Evolutionary conservation across 129 eudicot genomes (phyloP), one percentile per base, ranked within the genome.

Genomic region (Centrapalus pauciflorus): DNA sequence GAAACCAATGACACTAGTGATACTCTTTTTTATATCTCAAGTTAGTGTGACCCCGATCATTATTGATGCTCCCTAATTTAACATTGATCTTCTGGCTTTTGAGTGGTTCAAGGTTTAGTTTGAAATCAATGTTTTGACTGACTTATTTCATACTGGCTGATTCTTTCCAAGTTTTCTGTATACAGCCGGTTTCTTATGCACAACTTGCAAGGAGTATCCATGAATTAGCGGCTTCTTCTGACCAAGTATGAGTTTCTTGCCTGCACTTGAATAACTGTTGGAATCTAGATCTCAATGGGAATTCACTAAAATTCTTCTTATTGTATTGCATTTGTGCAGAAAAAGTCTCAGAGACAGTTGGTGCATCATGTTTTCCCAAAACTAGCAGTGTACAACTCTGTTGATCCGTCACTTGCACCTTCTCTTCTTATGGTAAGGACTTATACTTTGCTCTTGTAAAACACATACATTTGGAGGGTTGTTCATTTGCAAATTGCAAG

Each of bases 201-300:
- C 98, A 93, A 83, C 95, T 93, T 82, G 98, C 98, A 61, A 83
- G 98, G 86, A 93, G 96, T 71, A 93, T 93, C 74, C 96, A 93
- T 56, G 98, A 93, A 69, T 71, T 93, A 55, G 95, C 98, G 4
- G 96, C 98, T 60, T 77, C 92, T 29, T 93, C 96, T 6, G 98
- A 93, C 82, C 98, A 88, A 72, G 98, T 93, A 85, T 61, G 79
- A 29, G 35, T 64, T 45, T 20, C 59, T 51, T 61, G 2, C 61
- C 49, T 56, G 14, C 38, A 25, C 51, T 40, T 81, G 43, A 28
- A 29, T 52, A 30, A 26, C 35, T 2, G 1, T 50, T 30, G 26
- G 38, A 67, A 27, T 60, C 26, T 20, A 29, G 43, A 4, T 41
- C 28, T 16, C 61, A 23, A 46, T 33, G 17, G 51, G 14, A 41